Evolutionary conservation across 192 early-diverging fungal genomes (phyloP), one percentile per base, ranked within the genome.

Genomic region (Paraglomus brasilianum): DNA sequence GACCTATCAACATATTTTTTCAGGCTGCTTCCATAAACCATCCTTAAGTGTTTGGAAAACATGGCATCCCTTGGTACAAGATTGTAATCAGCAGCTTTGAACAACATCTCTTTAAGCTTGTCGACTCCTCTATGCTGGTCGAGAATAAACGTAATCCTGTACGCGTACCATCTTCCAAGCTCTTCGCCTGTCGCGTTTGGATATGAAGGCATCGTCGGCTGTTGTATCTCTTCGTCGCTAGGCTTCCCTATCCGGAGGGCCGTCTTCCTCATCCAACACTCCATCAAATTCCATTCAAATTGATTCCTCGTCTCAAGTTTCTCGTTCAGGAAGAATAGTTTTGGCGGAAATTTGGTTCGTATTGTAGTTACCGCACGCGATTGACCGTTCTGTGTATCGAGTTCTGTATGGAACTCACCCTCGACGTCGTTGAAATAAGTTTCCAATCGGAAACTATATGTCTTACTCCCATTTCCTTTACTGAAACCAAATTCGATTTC

Each of bases 101-200:
- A 8, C n/a, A 83, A 59, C 8, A 60, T 30, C 0, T 38, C 17
- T 24, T 66, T 19, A 15, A 77, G n/a, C 6, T 11, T 7, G 19
- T 0, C 7, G 1, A 53, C 1, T 1, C 66, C 50, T n/a, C 46
- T 19, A n/a, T 9, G 9, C 0, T 2, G 48, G 1, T 42, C 5
- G 11, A 44, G 30, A 0, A 42, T 51, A 13, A 77, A 63, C 0
- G 10, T 57, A 8, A 84, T 30, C 1, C 80, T 72, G 46, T 77
- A 75, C 0, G 81, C 78, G 10, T 70, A 72, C 81, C 82, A 84
- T n/a, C 73, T 53, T 1, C 80, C 80, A 0, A 86, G 41, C 14
- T 77, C 67, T 4, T 81, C 53, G 21, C 45, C 57, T 13, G 72
- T 65, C 1, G 57, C 58, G n/a, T n/a, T n/a, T n/a, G n/a, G n/a